A percentile compares a stretch with the other conserved stretches of the same genome.
phyloP scores from a whole-genome alignment of 2,329 filamentous ascomycete species.

The Macrophomina pseudophaseolina region DNA sequence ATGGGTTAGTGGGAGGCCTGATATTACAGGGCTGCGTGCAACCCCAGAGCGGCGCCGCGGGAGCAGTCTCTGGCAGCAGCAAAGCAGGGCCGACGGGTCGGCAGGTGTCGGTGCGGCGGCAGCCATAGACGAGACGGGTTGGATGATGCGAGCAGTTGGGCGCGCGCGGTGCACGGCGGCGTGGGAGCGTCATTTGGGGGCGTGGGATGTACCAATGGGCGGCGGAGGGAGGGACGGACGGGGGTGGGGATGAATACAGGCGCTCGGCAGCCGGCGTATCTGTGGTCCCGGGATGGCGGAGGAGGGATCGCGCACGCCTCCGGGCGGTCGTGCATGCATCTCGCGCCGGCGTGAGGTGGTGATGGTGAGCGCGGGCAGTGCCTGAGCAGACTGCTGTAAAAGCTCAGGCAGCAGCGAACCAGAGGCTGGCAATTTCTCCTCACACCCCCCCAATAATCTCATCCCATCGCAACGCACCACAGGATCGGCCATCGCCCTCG shows the following conservation, averaged over 20 bases:
- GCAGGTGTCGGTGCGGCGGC: slow-evolving; percentile 17
- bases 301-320: slow-evolving; percentile 4
- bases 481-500: slow-evolving; percentile 7
- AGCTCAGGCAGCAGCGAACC: slow-evolving; percentile 12
- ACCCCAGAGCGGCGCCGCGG: slow-evolving; percentile 21
- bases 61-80: neutral
- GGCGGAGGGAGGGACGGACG: too few species aligned
- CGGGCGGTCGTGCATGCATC: neutral
- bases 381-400: neutral
- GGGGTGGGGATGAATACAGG: neutral
- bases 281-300: neutral
- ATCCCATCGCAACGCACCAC: neutral
- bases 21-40: slow-evolving; percentile 26
- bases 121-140: slow-evolving; percentile 2
- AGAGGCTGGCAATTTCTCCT: neutral
- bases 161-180: neutral
- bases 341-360: neutral
- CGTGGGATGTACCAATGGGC: too few species aligned
- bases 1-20: slow-evolving; percentile 27
- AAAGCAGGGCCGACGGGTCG: slow-evolving; percentile 15
- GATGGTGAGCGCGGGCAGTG: neutral
- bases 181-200: neutral
- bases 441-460: too few species aligned
- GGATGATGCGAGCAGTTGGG: neutral
- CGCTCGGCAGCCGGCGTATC: slow-evolving; percentile 13